Percentiles rank a stretch among this genome's conserved stretches.
These are phyloP conservation scores for Volvariella surrecta DNA, from an alignment of 1,284 basidiomycete genomes.

Conservation along the genomic window DNA sequence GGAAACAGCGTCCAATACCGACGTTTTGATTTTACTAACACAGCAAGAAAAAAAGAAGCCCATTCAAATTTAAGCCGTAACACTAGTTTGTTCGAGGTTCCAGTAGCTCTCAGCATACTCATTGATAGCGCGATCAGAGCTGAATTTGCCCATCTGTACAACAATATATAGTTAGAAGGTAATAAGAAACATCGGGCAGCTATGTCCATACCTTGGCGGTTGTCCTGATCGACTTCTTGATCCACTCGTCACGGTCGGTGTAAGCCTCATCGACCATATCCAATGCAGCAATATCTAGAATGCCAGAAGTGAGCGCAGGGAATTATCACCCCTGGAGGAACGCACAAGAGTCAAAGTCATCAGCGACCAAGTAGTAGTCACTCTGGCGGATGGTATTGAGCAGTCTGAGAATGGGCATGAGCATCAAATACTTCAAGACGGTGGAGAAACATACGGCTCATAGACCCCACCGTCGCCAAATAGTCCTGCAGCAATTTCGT, in stretches of 20 bases:
- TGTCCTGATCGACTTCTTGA: slow-evolving; percentile 83
- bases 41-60: slow-evolving; percentile 1
- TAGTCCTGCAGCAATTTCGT: slow-evolving; percentile 60
- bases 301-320: background rate
- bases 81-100: slow-evolving; percentile 47
- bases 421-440: slow-evolving; percentile 9
- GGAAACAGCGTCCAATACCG: no score
- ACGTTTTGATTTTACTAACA: no score
- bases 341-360: slow-evolving; percentile 87
- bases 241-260: slow-evolving; percentile 75
- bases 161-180: background rate
- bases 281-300: slow-evolving; percentile 68
- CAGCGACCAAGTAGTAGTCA: slow-evolving; percentile 78
- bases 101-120: slow-evolving; percentile 83
- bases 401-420: slow-evolving; percentile 28
- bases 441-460: slow-evolving; percentile 60
- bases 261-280: slow-evolving; percentile 84
- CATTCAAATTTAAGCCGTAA: slow-evolving; percentile 7
- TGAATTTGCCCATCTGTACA: slow-evolving; percentile 86
- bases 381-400: slow-evolving; percentile 70
- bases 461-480: slow-evolving; percentile 76
- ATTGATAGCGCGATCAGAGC: slow-evolving; percentile 83
- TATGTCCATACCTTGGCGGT: slow-evolving; percentile 52
- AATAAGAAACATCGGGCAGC: background rate
- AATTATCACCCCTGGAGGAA: slow-evolving; percentile 6